A percentile compares a stretch with the other conserved stretches of the same genome.
Evolutionary conservation across 306 rosid species (phyloP).

Genomic region (Prunus campanulata): DNA sequence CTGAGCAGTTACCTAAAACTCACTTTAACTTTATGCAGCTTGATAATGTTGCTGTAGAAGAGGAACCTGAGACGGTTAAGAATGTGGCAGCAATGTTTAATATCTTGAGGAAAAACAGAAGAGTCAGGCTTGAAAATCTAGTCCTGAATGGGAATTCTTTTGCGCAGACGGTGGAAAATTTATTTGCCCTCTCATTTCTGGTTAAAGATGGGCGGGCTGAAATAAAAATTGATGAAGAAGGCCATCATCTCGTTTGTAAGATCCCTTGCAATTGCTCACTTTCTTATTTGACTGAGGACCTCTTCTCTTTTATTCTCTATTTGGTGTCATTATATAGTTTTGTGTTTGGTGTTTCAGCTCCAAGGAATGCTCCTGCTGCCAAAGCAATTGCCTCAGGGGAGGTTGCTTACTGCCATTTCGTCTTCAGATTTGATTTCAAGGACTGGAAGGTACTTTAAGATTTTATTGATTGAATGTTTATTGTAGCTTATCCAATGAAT

Average conservation of each 20-base stretch:
- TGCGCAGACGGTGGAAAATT: constrained; percentile 78
- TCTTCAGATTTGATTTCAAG: constrained; percentile 80
- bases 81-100: constrained; percentile 73
- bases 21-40: constrained; percentile 41
- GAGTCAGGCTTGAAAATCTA: constrained; percentile 57
- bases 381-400: constrained; percentile 41
- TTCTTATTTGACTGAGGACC: not conserved
- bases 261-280: too few species aligned
- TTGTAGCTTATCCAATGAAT: constrained; percentile 1
- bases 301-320: not conserved
- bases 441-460: constrained; percentile 79
- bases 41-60: constrained; percentile 34
- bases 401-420: constrained; percentile 62
- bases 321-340: not conserved
- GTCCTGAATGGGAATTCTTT: constrained; percentile 63
- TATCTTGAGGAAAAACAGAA: constrained; percentile 49
- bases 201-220: constrained; percentile 89
- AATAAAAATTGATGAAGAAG: constrained; percentile 47
- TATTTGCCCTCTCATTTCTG: constrained; percentile 80
- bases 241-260: constrained; percentile 78
- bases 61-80: constrained; percentile 68
- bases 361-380: constrained; percentile 80
- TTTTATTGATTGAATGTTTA: not conserved
- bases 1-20: constrained; percentile 7
- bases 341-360: constrained; percentile 46